A percentile compares a stretch with the other conserved stretches of the same genome.
These are phyloP conservation scores for Ogataea corticis DNA, from an alignment of 805 yeast genomes.

Conservation along the genomic window DNA sequence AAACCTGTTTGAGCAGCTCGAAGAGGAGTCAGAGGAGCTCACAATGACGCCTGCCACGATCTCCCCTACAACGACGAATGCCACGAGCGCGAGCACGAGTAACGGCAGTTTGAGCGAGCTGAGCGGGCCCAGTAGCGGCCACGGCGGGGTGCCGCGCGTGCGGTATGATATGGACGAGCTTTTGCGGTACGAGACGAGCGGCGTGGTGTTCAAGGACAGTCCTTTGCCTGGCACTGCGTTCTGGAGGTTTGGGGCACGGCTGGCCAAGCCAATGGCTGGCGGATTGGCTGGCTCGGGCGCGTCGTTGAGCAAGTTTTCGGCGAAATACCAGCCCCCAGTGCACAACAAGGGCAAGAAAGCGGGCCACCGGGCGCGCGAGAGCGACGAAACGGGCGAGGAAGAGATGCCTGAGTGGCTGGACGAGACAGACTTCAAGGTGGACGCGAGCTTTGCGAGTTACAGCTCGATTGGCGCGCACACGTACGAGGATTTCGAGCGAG, in stretches of 20 bases:
- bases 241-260: conserved; percentile 27
- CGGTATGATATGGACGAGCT: conserved; percentile 23
- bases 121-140: too few species aligned
- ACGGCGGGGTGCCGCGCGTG: conserved; percentile 1
- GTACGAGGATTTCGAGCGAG: conserved; percentile 32
- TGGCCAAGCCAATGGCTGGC: background rate
- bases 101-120: background rate
- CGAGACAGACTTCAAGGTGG: conserved; percentile 35
- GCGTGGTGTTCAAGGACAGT: conserved; percentile 18
- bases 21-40: conserved; percentile 9
- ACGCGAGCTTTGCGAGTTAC: conserved; percentile 29
- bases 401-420: conserved; percentile 34
- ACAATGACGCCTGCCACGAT: background rate
- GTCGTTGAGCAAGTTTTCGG: background rate
- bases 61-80: background rate
- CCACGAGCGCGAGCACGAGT: background rate
- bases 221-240: conserved; percentile 24
- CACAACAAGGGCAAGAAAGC: conserved; percentile 2
- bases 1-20: conserved; percentile 18
- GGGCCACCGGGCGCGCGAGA: conserved; percentile 6
- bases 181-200: conserved; percentile 10
- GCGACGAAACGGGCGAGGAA: conserved; percentile 20
- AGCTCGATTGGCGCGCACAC: conserved; percentile 27
- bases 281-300: background rate
- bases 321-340: background rate